A percentile compares a stretch with the other conserved stretches of the same genome.
Conservation (phyloP, 2,329 filamentous ascomycete species). For the Claviceps monticola region DNA sequence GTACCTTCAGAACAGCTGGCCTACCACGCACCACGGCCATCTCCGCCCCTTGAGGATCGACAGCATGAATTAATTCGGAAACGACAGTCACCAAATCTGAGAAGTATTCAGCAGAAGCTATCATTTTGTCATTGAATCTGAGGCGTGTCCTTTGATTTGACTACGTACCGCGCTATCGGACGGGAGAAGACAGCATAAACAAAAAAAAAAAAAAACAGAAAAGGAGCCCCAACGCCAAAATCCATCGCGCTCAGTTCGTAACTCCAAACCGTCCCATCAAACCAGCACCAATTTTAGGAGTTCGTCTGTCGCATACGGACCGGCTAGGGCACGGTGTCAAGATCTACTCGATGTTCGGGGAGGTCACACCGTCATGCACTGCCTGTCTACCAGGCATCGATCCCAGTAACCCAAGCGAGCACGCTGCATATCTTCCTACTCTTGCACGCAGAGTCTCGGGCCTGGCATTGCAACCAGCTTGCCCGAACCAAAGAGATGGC, state of each 20-base stretch:
- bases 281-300: neutral
- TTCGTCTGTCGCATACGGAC: neutral
- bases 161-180: neutral
- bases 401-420: neutral
- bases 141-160: neutral
- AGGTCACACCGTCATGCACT: neutral
- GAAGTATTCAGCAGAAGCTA: neutral
- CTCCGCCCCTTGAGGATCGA: too few relatives aligned
- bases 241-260: neutral
- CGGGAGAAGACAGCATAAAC: neutral
- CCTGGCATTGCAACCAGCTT: neutral
- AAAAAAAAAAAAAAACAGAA: too few relatives aligned
- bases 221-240: neutral
- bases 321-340: neutral
- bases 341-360: neutral
- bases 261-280: neutral
- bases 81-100: neutral
- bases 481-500: neutral
- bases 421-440: neutral
- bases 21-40: neutral
- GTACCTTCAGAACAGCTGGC: neutral
- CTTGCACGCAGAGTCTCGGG: neutral
- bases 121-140: neutral
- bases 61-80: neutral
- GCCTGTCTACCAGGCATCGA: neutral